These are phyloP conservation scores for Iris macrosiphon DNA, from an alignment of 106 monocot species.

Conservation along the genomic window DNA sequence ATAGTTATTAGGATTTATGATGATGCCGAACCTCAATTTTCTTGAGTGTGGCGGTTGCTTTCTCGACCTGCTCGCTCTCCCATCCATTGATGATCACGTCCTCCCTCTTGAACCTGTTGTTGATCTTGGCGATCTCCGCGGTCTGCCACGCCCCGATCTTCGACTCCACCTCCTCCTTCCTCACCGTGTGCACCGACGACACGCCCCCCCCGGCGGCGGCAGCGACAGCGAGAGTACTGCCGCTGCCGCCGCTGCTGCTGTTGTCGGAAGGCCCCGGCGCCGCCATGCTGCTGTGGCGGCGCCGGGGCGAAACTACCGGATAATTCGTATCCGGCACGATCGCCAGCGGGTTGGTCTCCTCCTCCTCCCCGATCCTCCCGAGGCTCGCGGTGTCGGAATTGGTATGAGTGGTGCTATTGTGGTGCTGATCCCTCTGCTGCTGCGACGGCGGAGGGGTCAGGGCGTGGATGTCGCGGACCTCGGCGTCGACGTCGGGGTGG, in stretches of 20 bases:
- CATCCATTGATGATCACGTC: constrained; percentile 79
- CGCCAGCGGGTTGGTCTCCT: constrained; percentile 80
- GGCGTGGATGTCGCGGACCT: constrained; percentile 70
- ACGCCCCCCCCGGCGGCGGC: constrained; percentile 13
- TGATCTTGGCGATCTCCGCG: constrained; percentile 77
- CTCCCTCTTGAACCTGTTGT: constrained; percentile 79
- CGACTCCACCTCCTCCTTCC: constrained; percentile 75
- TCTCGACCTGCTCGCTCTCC: constrained; percentile 70
- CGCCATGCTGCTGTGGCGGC: not conserved
- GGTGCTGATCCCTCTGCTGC: constrained; percentile 28
- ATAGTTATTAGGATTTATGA: too few relatives aligned
- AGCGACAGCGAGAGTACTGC: too few relatives aligned
- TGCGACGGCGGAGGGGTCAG: constrained; percentile 22
- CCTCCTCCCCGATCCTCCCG: constrained; percentile 49
- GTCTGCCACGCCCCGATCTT: constrained; percentile 84
- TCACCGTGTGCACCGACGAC: constrained; percentile 52
- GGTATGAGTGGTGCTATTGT: not conserved
- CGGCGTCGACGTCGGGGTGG: constrained; percentile 16
- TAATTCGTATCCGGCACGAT: constrained; percentile 58
- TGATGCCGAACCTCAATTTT: constrained; percentile 56
- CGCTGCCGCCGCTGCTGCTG: not conserved
- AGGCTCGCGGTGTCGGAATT: constrained; percentile 3
- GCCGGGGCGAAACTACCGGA: constrained; percentile 48
- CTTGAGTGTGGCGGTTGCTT: constrained; percentile 50
- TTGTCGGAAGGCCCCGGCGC: not conserved